phyloP scores from a whole-genome alignment of 1,139 yeast species.

The Scheffersomyces parashehatae region DNA sequence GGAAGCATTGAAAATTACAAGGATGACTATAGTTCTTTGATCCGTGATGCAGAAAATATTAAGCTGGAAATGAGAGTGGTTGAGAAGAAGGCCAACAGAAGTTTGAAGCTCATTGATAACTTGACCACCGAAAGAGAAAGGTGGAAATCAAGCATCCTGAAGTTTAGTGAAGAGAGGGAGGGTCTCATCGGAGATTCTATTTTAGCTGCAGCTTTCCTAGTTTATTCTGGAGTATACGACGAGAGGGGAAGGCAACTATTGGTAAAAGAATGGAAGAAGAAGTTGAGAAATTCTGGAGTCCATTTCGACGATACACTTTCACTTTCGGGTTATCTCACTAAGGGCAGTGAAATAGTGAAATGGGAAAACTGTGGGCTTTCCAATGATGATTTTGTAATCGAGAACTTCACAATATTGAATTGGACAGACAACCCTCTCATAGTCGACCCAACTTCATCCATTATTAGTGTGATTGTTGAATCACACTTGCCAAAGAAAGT shows the following conservation, averaged over 20 bases:
- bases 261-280: constrained; percentile 39
- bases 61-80: constrained; percentile 70
- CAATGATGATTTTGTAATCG: constrained; percentile 59
- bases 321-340: constrained; percentile 38
- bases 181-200: constrained; percentile 65
- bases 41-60: constrained; percentile 76
- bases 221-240: constrained; percentile 64
- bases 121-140: constrained; percentile 70
- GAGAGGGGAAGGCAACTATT: constrained; percentile 49
- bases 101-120: constrained; percentile 61
- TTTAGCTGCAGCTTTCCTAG: constrained; percentile 59
- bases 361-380: constrained; percentile 61
- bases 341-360: constrained; percentile 37
- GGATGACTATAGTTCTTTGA: constrained; percentile 65
- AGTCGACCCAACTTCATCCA: constrained; percentile 69
- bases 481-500: constrained; percentile 38
- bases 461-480: constrained; percentile 41
- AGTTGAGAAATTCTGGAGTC: constrained; percentile 41
- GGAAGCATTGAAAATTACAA: constrained; percentile 69
- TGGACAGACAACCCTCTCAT: constrained; percentile 50
- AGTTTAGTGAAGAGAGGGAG: constrained; percentile 49
- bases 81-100: constrained; percentile 60
- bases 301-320: constrained; percentile 37
- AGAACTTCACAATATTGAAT: constrained; percentile 60
- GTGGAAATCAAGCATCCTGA: constrained; percentile 63